Evolutionary conservation across 2,329 filamentous ascomycete genomes (phyloP).

Genomic region (Emericellopsis cladophorae): DNA sequence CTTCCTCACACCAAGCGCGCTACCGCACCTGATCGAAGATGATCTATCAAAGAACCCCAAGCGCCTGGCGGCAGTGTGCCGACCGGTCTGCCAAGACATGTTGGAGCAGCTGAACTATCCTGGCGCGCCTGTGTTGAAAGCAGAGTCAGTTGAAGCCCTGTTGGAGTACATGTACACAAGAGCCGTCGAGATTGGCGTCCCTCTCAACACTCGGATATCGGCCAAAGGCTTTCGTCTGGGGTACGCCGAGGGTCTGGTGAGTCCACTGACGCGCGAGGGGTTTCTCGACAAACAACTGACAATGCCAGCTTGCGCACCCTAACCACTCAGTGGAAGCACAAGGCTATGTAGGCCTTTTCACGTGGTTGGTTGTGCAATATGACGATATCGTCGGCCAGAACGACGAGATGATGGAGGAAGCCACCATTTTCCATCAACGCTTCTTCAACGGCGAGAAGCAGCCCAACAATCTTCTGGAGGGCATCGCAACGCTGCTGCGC

Average conservation of each 20-base stretch:
- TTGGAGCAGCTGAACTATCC: constrained; percentile 5
- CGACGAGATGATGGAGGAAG: constrained; percentile 8
- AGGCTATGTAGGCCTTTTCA: constrained; percentile 9
- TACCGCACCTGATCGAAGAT: neutral
- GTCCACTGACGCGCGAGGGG: neutral
- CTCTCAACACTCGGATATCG: constrained; percentile 7
- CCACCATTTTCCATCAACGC: constrained; percentile 6
- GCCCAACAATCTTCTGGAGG: constrained; percentile 8
- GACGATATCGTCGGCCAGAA: constrained; percentile 9
- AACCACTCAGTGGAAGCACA: constrained; percentile 6
- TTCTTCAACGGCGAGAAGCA: constrained; percentile 9
- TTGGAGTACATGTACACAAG: constrained; percentile 8
- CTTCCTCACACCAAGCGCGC: neutral
- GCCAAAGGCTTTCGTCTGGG: constrained; percentile 8
- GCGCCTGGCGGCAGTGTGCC: constrained; percentile 1
- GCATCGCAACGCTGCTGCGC: constrained; percentile 4
- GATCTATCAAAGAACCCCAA: constrained; percentile 3
- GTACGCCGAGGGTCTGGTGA: constrained; percentile 6
- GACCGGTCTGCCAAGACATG: constrained; percentile 4
- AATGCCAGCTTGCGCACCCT: constrained; percentile 9
- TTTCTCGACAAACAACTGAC: neutral
- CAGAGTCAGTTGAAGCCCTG: constrained; percentile 6
- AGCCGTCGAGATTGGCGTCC: constrained; percentile 7
- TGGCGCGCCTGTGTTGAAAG: constrained; percentile 5
- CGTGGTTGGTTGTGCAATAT: constrained; percentile 10